Evolutionary conservation across 192 early-diverging fungal genomes (phyloP).

Genomic region (Entomortierella lignicola): DNA sequence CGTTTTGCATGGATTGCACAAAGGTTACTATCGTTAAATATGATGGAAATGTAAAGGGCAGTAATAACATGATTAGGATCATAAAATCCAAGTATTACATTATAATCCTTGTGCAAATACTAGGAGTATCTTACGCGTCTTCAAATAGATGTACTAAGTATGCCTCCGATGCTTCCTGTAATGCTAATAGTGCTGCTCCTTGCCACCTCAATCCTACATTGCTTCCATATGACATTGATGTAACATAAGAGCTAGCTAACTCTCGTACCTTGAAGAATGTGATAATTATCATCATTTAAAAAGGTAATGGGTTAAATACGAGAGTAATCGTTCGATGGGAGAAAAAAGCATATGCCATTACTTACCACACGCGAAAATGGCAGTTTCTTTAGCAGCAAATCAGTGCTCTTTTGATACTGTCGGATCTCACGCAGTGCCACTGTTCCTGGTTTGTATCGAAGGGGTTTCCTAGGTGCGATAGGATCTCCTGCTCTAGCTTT

Average conservation of each 20-base stretch:
- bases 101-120: too few species aligned
- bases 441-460: conserved; percentile 80
- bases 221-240: conserved; percentile 50
- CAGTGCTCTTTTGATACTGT: conserved; percentile 84
- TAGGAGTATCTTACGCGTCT: conserved; percentile 86
- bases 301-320: too few species aligned
- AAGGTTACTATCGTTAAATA: conserved; percentile 74
- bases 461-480: conserved; percentile 25
- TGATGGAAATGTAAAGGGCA: not conserved
- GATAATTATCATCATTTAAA: too few species aligned
- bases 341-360: too few species aligned
- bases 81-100: not conserved
- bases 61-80: not conserved
- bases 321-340: too few species aligned
- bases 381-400: conserved; percentile 83
- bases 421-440: conserved; percentile 88
- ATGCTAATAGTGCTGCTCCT: conserved; percentile 77
- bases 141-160: conserved; percentile 90
- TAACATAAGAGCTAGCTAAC: conserved; percentile 66
- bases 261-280: conserved; percentile 67
- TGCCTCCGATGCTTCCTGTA: conserved; percentile 85
- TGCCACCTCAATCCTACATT: conserved; percentile 76
- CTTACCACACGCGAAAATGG: conserved; percentile 88
- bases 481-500: conserved; percentile 23
- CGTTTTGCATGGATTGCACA: conserved; percentile 96